Conservation (phyloP, 2,329 filamentous ascomycete genomes). For the Aspergillus persii region DNA sequence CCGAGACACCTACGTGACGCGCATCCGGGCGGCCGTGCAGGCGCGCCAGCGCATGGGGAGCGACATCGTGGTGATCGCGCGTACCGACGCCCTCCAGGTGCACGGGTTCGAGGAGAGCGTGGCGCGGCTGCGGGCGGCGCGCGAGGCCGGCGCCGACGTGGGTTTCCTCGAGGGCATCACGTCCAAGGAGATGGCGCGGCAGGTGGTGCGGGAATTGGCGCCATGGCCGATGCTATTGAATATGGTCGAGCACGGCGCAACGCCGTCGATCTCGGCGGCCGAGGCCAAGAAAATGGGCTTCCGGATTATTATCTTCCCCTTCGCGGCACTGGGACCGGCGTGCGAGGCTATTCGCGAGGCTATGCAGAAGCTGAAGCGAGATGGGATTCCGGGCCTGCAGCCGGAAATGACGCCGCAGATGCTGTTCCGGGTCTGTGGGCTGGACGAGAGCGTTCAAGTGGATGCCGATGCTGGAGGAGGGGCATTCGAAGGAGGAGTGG, state of each 20-base stretch:
- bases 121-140: slow-evolving; percentile 38
- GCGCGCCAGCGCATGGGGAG: slow-evolving; percentile 33
- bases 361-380: slow-evolving; percentile 1
- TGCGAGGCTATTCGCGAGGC: slow-evolving; percentile 35
- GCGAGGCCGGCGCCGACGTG: slow-evolving; percentile 41
- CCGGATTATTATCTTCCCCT: slow-evolving; percentile 44
- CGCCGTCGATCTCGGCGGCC: slow-evolving; percentile 37
- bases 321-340: slow-evolving; percentile 39
- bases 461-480: slow-evolving; percentile 41
- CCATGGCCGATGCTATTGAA: slow-evolving; percentile 44
- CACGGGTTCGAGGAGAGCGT: slow-evolving; percentile 43
- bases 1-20: slow-evolving; percentile 31
- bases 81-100: slow-evolving; percentile 39
- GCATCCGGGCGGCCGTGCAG: slow-evolving; percentile 40
- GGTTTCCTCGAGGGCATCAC: slow-evolving; percentile 44
- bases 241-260: slow-evolving; percentile 45
- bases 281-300: slow-evolving; percentile 44
- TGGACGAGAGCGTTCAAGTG: slow-evolving; percentile 41
- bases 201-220: slow-evolving; percentile 35
- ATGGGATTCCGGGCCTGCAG: slow-evolving; percentile 33
- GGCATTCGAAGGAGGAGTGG: slow-evolving; percentile 32
- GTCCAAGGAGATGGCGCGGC: slow-evolving; percentile 36
- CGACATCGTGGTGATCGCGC: slow-evolving; percentile 47
- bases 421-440: slow-evolving; percentile 44
- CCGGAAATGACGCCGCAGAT: slow-evolving; percentile 36